phyloP scores from a whole-genome alignment of 1,284 basidiomycete species.

The Leucocoprinus gongylophorus region DNA sequence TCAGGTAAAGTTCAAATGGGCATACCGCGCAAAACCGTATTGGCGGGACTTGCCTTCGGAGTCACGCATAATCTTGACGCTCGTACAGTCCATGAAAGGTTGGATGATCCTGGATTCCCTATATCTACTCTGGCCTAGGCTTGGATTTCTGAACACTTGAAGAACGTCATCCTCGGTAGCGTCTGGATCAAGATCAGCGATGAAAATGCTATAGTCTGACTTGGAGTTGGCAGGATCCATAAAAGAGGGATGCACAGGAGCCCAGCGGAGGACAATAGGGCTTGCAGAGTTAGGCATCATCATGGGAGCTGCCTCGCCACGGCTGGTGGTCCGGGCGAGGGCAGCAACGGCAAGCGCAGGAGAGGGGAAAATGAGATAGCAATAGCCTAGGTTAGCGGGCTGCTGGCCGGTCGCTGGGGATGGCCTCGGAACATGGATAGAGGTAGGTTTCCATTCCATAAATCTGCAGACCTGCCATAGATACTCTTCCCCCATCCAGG shows the following conservation, averaged over 20 bases:
- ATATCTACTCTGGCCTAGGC: constrained; percentile 72
- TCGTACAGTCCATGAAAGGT: constrained; percentile 84
- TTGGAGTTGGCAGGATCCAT: constrained; percentile 40
- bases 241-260: constrained; percentile 50
- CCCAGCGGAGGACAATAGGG: constrained; percentile 77
- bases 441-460: constrained; percentile 73
- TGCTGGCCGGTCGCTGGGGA: constrained; percentile 54
- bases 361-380: constrained; percentile 78
- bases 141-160: constrained; percentile 80
- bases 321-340: constrained; percentile 57
- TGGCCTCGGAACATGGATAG: constrained; percentile 64
- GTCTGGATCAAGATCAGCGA: constrained; percentile 84
- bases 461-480: constrained; percentile 72
- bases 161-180: constrained; percentile 87
- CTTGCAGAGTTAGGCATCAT: constrained; percentile 77
- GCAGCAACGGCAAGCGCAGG: constrained; percentile 64
- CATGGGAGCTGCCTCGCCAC: constrained; percentile 37
- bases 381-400: constrained; percentile 77
- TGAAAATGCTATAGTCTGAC: constrained; percentile 81
- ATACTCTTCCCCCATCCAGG: constrained; percentile 92
- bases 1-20: constrained; percentile 13
- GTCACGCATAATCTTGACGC: constrained; percentile 90
- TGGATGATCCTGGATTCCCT: constrained; percentile 79
- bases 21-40: constrained; percentile 82
- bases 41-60: constrained; percentile 83